Conservation (phyloP, 1,284 basidiomycete species). For the Garcileccinum viscosum region DNA sequence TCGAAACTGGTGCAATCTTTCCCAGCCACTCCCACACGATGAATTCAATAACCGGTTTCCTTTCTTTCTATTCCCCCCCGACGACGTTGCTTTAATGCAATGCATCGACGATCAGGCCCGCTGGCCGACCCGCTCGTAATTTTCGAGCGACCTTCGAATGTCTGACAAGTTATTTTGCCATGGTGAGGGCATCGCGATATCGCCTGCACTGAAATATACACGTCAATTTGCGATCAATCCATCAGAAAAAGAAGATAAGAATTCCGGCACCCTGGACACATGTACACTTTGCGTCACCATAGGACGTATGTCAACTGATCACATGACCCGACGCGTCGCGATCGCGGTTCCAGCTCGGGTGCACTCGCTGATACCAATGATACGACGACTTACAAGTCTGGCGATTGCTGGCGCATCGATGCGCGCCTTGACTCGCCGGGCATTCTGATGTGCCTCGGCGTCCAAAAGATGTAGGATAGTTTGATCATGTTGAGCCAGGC, state of each 20-base stretch:
- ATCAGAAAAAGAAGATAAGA: neutral
- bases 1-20: neutral
- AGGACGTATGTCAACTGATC: neutral
- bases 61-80: neutral
- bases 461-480: constrained; percentile 40
- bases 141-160: constrained; percentile 40
- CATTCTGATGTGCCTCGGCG: constrained; percentile 39
- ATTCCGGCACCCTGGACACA: constrained; percentile 5
- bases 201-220: constrained; percentile 23
- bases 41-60: neutral
- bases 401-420: constrained; percentile 32
- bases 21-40: neutral
- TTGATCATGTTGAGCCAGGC: constrained; percentile 29
- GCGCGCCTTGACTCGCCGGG: constrained; percentile 32
- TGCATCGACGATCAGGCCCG: constrained; percentile 19
- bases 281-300: neutral
- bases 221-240: constrained; percentile 14
- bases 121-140: constrained; percentile 21
- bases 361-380: neutral
- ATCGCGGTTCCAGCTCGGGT: neutral
- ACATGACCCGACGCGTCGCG: neutral
- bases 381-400: constrained; percentile 29
- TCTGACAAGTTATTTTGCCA: constrained; percentile 38
- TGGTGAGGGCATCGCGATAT: constrained; percentile 32
- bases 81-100: constrained; percentile 3